phyloP scores from a whole-genome alignment of 352 stramenopile genomes.

The Globisporangium canariense region DNA sequence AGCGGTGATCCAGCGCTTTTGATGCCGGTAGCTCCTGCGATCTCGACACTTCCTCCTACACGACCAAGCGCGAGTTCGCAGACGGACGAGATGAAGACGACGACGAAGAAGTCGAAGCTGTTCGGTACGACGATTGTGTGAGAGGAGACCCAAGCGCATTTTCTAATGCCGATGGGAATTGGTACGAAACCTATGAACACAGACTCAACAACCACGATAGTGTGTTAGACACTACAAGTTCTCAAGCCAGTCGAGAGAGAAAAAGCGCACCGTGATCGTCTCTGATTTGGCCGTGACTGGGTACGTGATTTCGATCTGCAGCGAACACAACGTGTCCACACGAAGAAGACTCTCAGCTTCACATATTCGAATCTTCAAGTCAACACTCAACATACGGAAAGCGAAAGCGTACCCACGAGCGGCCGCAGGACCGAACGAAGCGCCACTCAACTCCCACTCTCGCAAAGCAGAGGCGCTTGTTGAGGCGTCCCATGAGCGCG shows the following conservation, averaged over 20 bases:
- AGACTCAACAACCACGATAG: neutral
- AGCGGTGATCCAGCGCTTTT: too few relatives aligned
- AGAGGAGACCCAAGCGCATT: neutral
- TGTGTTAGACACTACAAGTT: neutral
- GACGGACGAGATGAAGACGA: conserved; percentile 1
- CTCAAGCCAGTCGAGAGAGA: too few relatives aligned
- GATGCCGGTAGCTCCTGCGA: neutral
- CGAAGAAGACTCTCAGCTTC: neutral
- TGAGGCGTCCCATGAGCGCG: conserved; percentile 55
- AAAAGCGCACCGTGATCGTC: neutral
- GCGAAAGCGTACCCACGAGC: conserved; percentile 41
- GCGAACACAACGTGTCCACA: neutral
- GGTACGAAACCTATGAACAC: conserved; percentile 4
- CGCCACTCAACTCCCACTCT: conserved; percentile 57
- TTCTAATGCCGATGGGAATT: conserved; percentile 5
- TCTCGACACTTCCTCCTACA: neutral
- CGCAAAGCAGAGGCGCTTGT: conserved; percentile 57
- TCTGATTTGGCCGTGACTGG: conserved; percentile 27
- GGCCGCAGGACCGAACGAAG: conserved; percentile 49
- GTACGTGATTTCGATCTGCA: conserved; percentile 64
- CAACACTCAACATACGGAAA: too few relatives aligned
- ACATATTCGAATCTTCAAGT: too few relatives aligned
- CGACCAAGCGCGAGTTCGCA: conserved; percentile 10
- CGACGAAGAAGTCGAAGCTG: neutral
- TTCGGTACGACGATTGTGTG: conserved; percentile 1